Evolutionary conservation across 2,329 filamentous ascomycete species (phyloP).

Genomic region (Xylariaceae sp.): DNA sequence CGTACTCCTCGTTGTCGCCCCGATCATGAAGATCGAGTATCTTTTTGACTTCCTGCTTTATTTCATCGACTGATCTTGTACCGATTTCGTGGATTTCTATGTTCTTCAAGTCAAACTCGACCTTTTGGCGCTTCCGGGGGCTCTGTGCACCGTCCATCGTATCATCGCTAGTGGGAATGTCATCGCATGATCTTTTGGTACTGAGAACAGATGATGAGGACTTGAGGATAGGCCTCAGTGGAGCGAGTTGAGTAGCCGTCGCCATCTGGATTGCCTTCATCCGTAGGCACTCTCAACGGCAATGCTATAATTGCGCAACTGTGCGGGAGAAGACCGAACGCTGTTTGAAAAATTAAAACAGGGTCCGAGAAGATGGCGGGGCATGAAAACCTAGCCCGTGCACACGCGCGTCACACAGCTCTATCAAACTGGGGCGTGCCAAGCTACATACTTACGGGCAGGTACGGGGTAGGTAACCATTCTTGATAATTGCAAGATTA

Average conservation of each 20-base stretch:
- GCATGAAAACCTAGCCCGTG: background rate
- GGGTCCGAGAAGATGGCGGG: background rate
- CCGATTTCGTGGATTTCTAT: slow-evolving; percentile 54
- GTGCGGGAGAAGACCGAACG: no score
- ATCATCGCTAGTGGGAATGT: slow-evolving; percentile 36
- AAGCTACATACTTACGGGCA: no score
- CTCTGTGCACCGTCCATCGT: slow-evolving; percentile 34
- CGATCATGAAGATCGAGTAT: slow-evolving; percentile 53
- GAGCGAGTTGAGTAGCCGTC: slow-evolving; percentile 24
- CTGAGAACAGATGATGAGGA: slow-evolving; percentile 40
- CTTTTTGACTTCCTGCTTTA: slow-evolving; percentile 50
- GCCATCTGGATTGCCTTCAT: no score
- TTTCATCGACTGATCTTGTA: slow-evolving; percentile 47
- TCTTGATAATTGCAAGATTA: no score
- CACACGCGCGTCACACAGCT: slow-evolving; percentile 2
- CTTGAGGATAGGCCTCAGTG: slow-evolving; percentile 52
- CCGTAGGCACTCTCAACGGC: no score
- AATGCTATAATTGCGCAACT: no score
- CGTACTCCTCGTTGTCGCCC: slow-evolving; percentile 57
- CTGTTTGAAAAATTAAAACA: no score
- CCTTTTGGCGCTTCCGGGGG: slow-evolving; percentile 51
- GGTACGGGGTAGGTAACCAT: no score
- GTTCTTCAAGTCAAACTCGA: slow-evolving; percentile 55
- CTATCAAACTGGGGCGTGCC: no score
- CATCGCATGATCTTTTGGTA: slow-evolving; percentile 36